phyloP scores from a whole-genome alignment of 345 rosid genomes.

The Eucalyptus albens region DNA sequence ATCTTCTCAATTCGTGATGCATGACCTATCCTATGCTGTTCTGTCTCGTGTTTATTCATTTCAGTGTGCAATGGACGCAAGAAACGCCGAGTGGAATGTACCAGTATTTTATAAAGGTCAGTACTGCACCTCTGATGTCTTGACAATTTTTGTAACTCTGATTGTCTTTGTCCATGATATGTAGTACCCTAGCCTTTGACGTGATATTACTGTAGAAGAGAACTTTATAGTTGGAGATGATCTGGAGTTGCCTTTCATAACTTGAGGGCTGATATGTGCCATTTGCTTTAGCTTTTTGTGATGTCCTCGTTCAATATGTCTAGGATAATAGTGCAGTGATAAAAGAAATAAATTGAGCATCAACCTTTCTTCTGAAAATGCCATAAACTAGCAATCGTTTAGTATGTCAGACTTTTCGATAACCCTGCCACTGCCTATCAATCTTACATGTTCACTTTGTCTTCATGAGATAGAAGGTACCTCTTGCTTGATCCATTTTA shows the following conservation, averaged over 20 bases:
- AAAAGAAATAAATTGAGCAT: background rate
- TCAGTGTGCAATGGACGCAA: constrained; percentile 81
- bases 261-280: background rate
- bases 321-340: background rate
- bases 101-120: constrained; percentile 92
- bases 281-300: background rate
- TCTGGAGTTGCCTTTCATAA: background rate
- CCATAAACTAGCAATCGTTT: background rate
- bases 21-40: background rate
- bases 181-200: background rate
- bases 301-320: background rate
- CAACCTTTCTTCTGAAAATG: background rate
- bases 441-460: background rate
- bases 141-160: background rate
- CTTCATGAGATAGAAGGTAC: background rate
- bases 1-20: background rate
- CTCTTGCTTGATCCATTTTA: background rate
- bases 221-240: background rate
- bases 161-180: background rate
- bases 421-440: background rate
- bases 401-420: background rate
- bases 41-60: background rate
- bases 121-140: background rate
- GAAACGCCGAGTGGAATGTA: constrained; percentile 67
- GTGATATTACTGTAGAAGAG: background rate